A percentile compares a stretch with the other conserved stretches of the same genome.
phyloP scores from a whole-genome alignment of 306 rosid species.

The Quercus wislizeni region DNA sequence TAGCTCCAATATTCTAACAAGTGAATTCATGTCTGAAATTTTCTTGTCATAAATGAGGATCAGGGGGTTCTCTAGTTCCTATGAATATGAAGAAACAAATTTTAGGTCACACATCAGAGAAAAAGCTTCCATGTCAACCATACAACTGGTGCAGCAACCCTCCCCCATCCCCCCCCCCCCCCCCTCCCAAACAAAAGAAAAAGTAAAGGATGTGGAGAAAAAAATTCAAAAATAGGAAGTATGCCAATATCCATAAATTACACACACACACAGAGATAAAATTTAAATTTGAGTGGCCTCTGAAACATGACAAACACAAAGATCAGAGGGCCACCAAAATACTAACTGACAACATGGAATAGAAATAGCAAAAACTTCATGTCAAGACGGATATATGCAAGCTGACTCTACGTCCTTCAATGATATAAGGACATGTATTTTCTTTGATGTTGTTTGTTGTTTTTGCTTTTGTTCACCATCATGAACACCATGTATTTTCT shows the following conservation, averaged over 20 bases:
- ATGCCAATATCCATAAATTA: background rate
- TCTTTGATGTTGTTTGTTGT: too few species aligned
- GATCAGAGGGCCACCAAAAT: background rate
- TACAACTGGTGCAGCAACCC: conserved; percentile 1
- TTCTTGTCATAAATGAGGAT: conserved; percentile 89
- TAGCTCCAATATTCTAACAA: conserved; percentile 72
- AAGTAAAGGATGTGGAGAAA: background rate
- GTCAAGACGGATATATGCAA: background rate
- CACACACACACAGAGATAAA: too few species aligned
- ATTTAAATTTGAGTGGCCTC: conserved; percentile 13
- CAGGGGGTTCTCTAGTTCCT: conserved; percentile 90
- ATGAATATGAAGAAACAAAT: conserved; percentile 19
- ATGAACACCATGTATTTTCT: too few species aligned
- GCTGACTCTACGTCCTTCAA: background rate
- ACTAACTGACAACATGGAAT: background rate
- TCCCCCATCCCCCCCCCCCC: too few species aligned
- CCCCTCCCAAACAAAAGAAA: background rate
- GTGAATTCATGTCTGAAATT: conserved; percentile 72
- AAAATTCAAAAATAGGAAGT: background rate
- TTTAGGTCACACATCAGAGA: conserved; percentile 13
- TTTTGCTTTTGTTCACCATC: too few species aligned
- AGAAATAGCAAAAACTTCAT: conserved; percentile 12
- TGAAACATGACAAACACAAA: background rate
- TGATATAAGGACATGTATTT: too few species aligned
- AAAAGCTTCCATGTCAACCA: conserved; percentile 2